These are phyloP conservation scores for Chimonanthus praecox DNA, from an alignment of 164 flowering plant genomes.

Conservation along the genomic window DNA sequence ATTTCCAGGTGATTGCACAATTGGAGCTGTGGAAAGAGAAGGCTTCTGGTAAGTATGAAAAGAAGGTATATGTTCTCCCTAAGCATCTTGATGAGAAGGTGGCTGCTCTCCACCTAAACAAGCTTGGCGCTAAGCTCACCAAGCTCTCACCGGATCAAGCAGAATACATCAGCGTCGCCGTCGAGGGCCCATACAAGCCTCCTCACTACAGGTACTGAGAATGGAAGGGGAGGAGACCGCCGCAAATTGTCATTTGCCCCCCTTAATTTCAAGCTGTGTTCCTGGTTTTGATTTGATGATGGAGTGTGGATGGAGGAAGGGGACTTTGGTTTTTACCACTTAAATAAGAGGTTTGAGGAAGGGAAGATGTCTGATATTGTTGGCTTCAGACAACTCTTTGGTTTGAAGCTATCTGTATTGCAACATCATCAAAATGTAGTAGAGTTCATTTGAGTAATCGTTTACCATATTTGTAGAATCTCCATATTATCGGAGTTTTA, in stretches of 20 bases:
- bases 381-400: not conserved
- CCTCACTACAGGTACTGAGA: conserved; percentile 18
- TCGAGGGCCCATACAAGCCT: conserved; percentile 26
- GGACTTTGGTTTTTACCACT: not conserved
- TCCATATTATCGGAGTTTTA: not conserved
- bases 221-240: not conserved
- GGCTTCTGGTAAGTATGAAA: conserved; percentile 20
- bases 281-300: not conserved
- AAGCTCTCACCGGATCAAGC: conserved; percentile 20
- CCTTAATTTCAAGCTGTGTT: not conserved
- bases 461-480: not conserved
- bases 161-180: conserved; percentile 19
- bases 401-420: not conserved
- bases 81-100: conserved; percentile 27
- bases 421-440: not conserved
- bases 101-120: conserved; percentile 21
- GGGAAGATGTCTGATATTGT: not conserved
- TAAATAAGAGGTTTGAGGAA: not conserved
- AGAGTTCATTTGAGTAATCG: not conserved
- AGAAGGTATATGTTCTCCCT: conserved; percentile 25
- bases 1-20: conserved; percentile 23
- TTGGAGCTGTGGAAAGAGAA: conserved; percentile 25
- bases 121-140: conserved; percentile 24
- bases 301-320: not conserved
- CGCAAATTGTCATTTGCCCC: not conserved